Conservation (phyloP, 495 filamentous ascomycete genomes). For the Hypoxylon perforatum region DNA sequence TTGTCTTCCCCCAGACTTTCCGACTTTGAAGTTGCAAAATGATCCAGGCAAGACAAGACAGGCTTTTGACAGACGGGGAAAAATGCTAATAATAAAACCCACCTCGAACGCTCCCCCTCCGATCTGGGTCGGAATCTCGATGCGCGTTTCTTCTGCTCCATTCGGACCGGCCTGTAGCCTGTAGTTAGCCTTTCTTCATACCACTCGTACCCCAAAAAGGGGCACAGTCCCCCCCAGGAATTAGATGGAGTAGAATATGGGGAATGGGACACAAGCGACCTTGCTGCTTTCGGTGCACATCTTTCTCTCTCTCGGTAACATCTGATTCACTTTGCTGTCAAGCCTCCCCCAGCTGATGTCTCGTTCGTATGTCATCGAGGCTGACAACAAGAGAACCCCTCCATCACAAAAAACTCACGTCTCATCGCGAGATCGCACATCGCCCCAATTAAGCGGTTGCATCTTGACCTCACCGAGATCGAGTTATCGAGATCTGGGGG, state of each 20-base stretch:
- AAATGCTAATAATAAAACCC: constrained; percentile 31
- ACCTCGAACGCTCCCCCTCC: constrained; percentile 18
- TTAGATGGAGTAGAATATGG: constrained; percentile 10
- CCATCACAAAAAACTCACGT: neutral
- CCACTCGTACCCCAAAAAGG: constrained; percentile 16
- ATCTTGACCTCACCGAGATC: constrained; percentile 8
- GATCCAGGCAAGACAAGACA: too few species aligned
- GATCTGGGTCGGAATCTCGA: constrained; percentile 34
- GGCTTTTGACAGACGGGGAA: too few species aligned
- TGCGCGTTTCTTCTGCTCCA: constrained; percentile 24
- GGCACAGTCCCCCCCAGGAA: constrained; percentile 13
- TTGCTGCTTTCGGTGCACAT: constrained; percentile 6
- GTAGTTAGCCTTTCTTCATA: constrained; percentile 2
- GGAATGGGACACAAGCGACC: constrained; percentile 9
- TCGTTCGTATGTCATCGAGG: constrained; percentile 29
- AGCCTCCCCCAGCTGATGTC: neutral
- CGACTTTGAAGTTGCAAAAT: constrained; percentile 10
- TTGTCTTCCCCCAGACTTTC: constrained; percentile 12
- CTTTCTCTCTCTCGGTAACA: constrained; percentile 3
- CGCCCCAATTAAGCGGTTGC: neutral
- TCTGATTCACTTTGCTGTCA: constrained; percentile 13
- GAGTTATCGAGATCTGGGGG: constrained; percentile 34
- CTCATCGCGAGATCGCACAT: constrained; percentile 13
- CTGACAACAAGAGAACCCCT: constrained; percentile 21
- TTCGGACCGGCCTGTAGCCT: constrained; percentile 22